phyloP scores from a whole-genome alignment of 108 stramenopile species.

The Nitzschia sp. region DNA sequence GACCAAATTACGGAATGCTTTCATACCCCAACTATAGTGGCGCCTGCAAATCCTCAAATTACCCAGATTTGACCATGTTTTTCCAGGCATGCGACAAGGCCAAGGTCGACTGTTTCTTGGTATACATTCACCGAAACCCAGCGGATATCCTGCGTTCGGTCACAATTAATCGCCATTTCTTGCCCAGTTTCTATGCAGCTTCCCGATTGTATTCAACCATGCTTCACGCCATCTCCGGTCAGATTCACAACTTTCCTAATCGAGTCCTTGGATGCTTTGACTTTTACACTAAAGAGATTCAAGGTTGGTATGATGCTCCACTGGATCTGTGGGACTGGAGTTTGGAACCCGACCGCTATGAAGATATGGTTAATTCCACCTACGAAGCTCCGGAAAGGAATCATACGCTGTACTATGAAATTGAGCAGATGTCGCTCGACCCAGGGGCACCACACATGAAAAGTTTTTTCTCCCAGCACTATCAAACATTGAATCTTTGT shows the following conservation, averaged over 20 bases:
- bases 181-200: background rate
- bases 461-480: too few relatives aligned
- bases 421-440: too few relatives aligned
- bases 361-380: too few relatives aligned
- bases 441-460: too few relatives aligned
- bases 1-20: background rate
- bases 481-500: too few relatives aligned
- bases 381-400: too few relatives aligned
- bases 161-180: background rate
- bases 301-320: constrained; percentile 26
- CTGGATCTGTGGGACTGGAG: constrained; percentile 4
- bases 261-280: background rate
- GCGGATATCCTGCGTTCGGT: constrained; percentile 5
- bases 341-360: too few relatives aligned
- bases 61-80: constrained; percentile 24
- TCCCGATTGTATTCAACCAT: constrained; percentile 1
- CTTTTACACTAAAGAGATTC: background rate
- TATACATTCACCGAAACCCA: constrained; percentile 20
- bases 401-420: too few relatives aligned
- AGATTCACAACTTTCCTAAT: background rate
- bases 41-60: constrained; percentile 10
- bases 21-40: constrained; percentile 23
- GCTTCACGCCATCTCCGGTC: background rate
- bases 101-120: constrained; percentile 17
- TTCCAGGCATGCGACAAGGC: constrained; percentile 25